These are phyloP conservation scores for Astraeus odoratus DNA, from an alignment of 768 basidiomycete genomes.

Conservation along the genomic window DNA sequence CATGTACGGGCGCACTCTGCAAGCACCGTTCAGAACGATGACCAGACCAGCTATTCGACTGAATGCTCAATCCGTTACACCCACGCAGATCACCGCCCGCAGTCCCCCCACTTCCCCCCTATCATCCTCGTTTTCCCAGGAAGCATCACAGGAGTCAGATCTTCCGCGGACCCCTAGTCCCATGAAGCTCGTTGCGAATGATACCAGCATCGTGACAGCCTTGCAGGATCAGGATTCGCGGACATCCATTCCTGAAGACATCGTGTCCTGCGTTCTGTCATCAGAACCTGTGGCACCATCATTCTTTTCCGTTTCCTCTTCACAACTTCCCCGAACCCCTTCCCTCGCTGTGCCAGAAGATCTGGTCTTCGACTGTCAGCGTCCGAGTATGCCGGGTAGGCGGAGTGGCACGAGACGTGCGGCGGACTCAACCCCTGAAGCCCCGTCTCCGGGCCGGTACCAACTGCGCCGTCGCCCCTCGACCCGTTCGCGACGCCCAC, in stretches of 20 bases:
- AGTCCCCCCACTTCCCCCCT: constrained; percentile 25
- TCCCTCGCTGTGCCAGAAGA: constrained; percentile 2
- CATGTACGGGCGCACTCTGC: constrained; percentile 13
- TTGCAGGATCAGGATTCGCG: constrained; percentile 29
- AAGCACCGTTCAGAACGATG: constrained; percentile 11
- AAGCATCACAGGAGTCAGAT: constrained; percentile 40
- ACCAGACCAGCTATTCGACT: not conserved
- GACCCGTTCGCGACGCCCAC: constrained; percentile 14
- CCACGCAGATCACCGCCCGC: constrained; percentile 7
- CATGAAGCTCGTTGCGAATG: constrained; percentile 22
- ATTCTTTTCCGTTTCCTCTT: not conserved
- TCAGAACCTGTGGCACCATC: not conserved
- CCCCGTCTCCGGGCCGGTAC: constrained; percentile 18
- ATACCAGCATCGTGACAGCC: constrained; percentile 27
- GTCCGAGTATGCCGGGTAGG: not conserved
- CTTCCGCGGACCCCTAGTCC: constrained; percentile 41
- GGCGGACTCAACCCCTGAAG: not conserved
- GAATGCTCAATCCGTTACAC: constrained; percentile 6
- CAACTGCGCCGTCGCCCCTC: constrained; percentile 23
- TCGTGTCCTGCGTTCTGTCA: not conserved
- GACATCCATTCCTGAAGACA: not conserved
- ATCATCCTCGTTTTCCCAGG: constrained; percentile 18
- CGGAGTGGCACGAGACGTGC: not conserved
- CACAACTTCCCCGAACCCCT: not conserved
- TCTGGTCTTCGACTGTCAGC: not conserved